These are phyloP conservation scores for Mycena rebaudengoi DNA, from an alignment of 768 basidiomycete genomes.

Conservation along the genomic window DNA sequence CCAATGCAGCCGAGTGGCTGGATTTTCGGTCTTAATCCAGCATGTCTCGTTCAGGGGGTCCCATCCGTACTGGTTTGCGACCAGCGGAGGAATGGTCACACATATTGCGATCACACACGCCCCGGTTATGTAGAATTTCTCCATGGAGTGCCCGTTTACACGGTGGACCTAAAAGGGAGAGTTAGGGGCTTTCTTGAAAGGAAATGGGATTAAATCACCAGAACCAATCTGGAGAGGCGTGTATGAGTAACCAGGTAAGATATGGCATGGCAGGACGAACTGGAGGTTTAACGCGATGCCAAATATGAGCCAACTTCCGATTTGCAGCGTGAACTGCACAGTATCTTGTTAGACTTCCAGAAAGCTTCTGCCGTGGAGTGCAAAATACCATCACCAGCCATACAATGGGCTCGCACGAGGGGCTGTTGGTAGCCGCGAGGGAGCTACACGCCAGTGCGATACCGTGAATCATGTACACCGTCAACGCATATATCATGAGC, in stretches of 20 bases:
- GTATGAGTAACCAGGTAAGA: no score
- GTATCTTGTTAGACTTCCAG: no score
- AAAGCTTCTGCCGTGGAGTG: no score
- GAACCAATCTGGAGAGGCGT: no score
- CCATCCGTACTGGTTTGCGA: slow-evolving; percentile 13
- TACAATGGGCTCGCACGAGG: neutral
- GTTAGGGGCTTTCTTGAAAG: no score
- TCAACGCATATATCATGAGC: slow-evolving; percentile 1
- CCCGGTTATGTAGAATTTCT: slow-evolving; percentile 10
- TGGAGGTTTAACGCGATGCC: no score
- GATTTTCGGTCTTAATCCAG: slow-evolving; percentile 1
- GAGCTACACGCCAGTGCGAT: neutral
- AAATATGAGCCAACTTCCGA: no score
- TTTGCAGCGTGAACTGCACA: no score
- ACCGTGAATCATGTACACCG: neutral
- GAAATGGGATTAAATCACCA: no score
- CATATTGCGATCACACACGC: neutral
- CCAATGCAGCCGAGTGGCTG: neutral
- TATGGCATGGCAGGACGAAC: no score
- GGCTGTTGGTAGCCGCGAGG: neutral
- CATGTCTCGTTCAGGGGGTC: slow-evolving; percentile 7
- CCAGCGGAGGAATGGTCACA: slow-evolving; percentile 10
- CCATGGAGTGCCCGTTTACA: slow-evolving; percentile 1
- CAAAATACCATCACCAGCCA: slow-evolving; percentile 6
- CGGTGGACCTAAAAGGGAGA: slow-evolving; percentile 13